Conservation (phyloP, 768 basidiomycete genomes). For the Mycena crocata region DNA sequence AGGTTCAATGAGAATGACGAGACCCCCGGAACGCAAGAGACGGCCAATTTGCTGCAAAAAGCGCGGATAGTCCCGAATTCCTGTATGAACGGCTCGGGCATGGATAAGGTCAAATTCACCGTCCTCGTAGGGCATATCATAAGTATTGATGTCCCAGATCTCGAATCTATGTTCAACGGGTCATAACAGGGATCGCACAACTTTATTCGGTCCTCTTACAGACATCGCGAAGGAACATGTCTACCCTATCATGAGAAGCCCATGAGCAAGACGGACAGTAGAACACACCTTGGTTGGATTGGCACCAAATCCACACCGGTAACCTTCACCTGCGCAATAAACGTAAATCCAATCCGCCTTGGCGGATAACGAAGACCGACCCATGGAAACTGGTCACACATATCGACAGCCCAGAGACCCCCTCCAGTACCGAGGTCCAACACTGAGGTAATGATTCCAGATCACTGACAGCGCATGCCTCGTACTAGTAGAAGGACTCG, state of each 20-base stretch:
- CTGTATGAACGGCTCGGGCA: slow-evolving; percentile 75
- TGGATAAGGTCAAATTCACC: slow-evolving; percentile 76
- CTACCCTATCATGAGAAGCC: neutral
- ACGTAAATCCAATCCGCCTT: neutral
- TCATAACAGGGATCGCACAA: neutral
- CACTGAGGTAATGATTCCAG: slow-evolving; percentile 52
- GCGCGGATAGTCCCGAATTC: slow-evolving; percentile 71
- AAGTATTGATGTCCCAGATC: slow-evolving; percentile 73
- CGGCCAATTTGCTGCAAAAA: slow-evolving; percentile 72
- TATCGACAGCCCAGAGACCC: slow-evolving; percentile 63
- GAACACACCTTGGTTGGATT: slow-evolving; percentile 13
- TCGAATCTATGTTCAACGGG: slow-evolving; percentile 65
- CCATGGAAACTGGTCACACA: slow-evolving; percentile 14
- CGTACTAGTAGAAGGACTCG: slow-evolving; percentile 26
- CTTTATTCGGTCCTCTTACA: neutral
- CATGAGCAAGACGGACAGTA: no score
- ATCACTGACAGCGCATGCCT: no score
- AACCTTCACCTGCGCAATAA: neutral
- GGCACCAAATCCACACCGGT: slow-evolving; percentile 21
- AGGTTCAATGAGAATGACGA: slow-evolving; percentile 74
- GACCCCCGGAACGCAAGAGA: slow-evolving; percentile 76
- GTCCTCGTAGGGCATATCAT: slow-evolving; percentile 71
- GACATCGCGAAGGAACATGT: slow-evolving; percentile 14
- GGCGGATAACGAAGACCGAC: slow-evolving; percentile 10
- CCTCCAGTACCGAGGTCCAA: slow-evolving; percentile 79